These are phyloP conservation scores for Mesembryanthemum crystallinum DNA, from an alignment of 148 eudicot genomes.

Conservation along the genomic window DNA sequence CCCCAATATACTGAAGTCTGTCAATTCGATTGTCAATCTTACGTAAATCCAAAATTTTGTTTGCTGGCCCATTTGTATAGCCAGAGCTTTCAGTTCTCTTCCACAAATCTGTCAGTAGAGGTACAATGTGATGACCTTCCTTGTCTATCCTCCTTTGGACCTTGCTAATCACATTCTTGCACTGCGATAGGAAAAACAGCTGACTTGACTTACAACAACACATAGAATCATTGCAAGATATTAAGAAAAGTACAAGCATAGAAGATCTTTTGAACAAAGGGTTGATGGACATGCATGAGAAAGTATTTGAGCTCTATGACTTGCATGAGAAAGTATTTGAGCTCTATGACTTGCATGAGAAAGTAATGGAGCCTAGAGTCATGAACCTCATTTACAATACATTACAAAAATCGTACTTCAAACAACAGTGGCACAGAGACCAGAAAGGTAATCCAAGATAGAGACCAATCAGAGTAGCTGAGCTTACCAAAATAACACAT, in stretches of 20 bases:
- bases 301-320: no score
- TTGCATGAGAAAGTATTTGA: no score
- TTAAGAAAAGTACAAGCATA: not conserved
- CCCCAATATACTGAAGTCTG: slow-evolving; percentile 61
- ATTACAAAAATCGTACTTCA: no score
- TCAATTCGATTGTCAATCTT: slow-evolving; percentile 75
- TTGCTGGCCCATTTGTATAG: slow-evolving; percentile 39
- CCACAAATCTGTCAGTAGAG: slow-evolving; percentile 83
- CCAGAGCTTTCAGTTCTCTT: slow-evolving; percentile 55
- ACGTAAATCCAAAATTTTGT: slow-evolving; percentile 55
- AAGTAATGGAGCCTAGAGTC: not conserved
- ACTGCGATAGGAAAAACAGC: slow-evolving; percentile 45
- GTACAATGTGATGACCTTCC: slow-evolving; percentile 87
- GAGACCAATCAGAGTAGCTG: not conserved
- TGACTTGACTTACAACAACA: not conserved
- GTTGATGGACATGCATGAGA: no score
- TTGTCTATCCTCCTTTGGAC: slow-evolving; percentile 74
- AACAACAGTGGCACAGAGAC: no score
- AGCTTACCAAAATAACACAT: not conserved
- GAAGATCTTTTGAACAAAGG: not conserved
- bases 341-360: not conserved
- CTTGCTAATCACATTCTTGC: slow-evolving; percentile 79
- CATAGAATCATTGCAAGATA: not conserved
- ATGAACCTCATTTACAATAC: no score
- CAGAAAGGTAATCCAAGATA: no score